These are phyloP conservation scores for Leishmania gerbilli DNA, from an alignment of 208 protist species.

Conservation along the genomic window DNA sequence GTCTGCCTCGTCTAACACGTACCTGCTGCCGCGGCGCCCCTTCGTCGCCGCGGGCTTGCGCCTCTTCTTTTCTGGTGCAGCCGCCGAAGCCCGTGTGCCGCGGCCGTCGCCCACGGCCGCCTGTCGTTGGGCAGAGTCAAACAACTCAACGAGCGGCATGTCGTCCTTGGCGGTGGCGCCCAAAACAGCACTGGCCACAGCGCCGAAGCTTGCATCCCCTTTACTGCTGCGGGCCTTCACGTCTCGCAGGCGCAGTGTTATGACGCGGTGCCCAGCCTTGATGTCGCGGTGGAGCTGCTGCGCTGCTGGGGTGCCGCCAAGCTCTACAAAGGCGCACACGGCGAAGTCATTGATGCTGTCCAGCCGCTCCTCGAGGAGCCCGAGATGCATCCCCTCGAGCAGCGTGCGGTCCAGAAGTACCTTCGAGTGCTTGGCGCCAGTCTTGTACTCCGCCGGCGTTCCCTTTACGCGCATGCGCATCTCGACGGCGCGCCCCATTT, in stretches of 20 bases:
- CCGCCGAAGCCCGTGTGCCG: not conserved
- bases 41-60: not conserved
- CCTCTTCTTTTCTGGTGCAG: not conserved
- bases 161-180: conserved; percentile 10
- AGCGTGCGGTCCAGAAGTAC: conserved; percentile 69
- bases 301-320: conserved; percentile 44
- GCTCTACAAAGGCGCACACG: conserved; percentile 69
- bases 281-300: conserved; percentile 43
- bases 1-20: conserved; percentile 41
- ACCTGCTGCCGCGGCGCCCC: conserved; percentile 15
- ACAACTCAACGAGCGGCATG: conserved; percentile 13
- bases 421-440: conserved; percentile 49
- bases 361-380: conserved; percentile 74
- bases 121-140: not conserved
- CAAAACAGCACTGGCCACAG: not conserved
- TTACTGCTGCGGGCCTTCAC: conserved; percentile 18
- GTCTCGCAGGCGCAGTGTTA: conserved; percentile 50
- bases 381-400: conserved; percentile 65
- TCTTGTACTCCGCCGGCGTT: conserved; percentile 83
- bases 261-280: conserved; percentile 25
- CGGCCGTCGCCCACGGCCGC: not conserved
- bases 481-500: conserved; percentile 81
- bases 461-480: conserved; percentile 74
- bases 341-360: conserved; percentile 75
- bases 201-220: not conserved